Percentiles rank a stretch among this genome's conserved stretches.
Conservation (phyloP, 768 basidiomycete genomes). For the Mycena belliarum region DNA sequence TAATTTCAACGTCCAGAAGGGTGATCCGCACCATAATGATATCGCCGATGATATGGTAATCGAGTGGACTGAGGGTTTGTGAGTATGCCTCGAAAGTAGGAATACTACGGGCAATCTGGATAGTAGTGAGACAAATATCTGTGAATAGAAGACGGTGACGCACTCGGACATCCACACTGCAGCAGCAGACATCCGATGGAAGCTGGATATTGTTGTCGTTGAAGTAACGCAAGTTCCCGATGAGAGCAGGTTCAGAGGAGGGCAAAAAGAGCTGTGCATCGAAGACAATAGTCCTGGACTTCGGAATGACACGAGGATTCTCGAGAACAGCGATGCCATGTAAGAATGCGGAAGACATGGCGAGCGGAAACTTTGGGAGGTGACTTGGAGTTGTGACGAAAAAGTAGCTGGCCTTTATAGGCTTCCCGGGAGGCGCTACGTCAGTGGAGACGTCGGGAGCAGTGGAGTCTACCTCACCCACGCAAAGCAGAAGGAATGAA, state of each 20-base stretch:
- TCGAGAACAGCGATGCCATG: neutral
- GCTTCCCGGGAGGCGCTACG: too few species aligned
- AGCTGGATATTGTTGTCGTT: neutral
- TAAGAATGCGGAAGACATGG: neutral
- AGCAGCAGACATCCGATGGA: neutral
- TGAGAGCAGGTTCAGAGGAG: neutral
- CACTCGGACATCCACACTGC: neutral
- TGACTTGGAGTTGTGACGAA: too few species aligned
- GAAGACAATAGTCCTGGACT: neutral
- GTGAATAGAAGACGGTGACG: neutral
- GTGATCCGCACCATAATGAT: neutral
- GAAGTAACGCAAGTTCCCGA: neutral
- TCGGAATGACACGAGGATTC: neutral
- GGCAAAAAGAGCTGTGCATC: neutral
- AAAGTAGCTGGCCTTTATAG: too few species aligned
- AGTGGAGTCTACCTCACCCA: too few species aligned
- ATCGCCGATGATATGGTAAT: conserved; percentile 2
- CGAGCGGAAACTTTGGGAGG: too few species aligned
- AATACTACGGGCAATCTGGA: neutral
- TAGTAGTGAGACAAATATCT: neutral
- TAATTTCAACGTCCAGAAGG: neutral
- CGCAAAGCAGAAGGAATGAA: too few species aligned
- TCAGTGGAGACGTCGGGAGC: too few species aligned
- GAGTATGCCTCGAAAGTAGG: conserved; percentile 2
- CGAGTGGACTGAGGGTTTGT: neutral